Conservation (phyloP, 2,329 filamentous ascomycete genomes). For the Fusarium musae region DNA sequence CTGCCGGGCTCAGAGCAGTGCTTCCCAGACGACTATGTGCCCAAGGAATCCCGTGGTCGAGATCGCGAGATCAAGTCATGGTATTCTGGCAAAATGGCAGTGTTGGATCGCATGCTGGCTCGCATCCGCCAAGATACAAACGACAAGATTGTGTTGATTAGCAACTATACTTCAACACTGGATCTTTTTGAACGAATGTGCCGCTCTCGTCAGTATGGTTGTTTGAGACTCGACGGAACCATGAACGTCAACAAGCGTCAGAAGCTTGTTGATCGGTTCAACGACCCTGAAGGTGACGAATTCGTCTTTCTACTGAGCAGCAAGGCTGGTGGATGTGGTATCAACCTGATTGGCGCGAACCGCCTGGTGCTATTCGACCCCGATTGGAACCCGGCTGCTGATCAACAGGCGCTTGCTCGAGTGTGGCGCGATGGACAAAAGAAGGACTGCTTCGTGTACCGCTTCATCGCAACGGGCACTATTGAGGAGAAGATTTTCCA, state of each 20-base stretch:
- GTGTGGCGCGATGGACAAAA: slow-evolving; percentile 99
- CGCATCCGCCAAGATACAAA: slow-evolving; percentile 96
- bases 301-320: slow-evolving; percentile 97
- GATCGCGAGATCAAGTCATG: slow-evolving; percentile 93
- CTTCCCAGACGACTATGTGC: slow-evolving; percentile 88
- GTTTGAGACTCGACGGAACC: slow-evolving; percentile 89
- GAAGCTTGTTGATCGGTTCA: slow-evolving; percentile 98
- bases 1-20: slow-evolving; percentile 85
- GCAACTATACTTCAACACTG: slow-evolving; percentile 96
- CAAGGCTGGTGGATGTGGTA: slow-evolving; percentile 95
- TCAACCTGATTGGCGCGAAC: slow-evolving; percentile 95
- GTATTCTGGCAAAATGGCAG: slow-evolving; percentile 98
- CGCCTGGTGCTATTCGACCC: slow-evolving; percentile 96
- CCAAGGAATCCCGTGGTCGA: slow-evolving; percentile 85
- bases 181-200: slow-evolving; percentile 95
- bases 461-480: slow-evolving; percentile 97
- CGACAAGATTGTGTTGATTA: slow-evolving; percentile 99
- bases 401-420: slow-evolving; percentile 95
- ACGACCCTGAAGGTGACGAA: slow-evolving; percentile 88
- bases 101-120: slow-evolving; percentile 97
- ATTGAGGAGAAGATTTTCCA: slow-evolving; percentile 99
- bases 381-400: slow-evolving; percentile 97
- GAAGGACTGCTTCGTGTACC: slow-evolving; percentile 99
- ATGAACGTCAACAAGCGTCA: slow-evolving; percentile 98
- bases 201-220: slow-evolving; percentile 84